Evolutionary conservation across 371 early-diverging fungal species (phyloP), one percentile per base, ranked within the genome.

Genomic region (Rhizopus sp.): DNA sequence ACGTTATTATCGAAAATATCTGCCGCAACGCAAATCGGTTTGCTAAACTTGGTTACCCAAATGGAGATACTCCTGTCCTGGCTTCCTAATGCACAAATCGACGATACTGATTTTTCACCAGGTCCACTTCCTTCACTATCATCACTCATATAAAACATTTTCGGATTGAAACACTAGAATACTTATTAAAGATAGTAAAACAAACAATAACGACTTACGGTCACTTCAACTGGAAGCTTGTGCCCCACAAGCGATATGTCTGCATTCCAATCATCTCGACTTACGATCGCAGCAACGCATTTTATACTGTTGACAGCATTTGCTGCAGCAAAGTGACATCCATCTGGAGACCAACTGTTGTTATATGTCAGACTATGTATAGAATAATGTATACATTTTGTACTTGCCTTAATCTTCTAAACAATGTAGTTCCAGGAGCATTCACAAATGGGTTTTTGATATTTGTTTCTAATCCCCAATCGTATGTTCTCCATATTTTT

Each of bases 341-440:
- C 99, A 58, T 97, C 96, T 0, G 99, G 97, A 12, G 95, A 88
- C 99, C 99, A 99, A 61, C 93, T 87, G 47, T 32, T 23, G 23
- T 23, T 23, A 23, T 23, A 23, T 23, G 23, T n/a, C 8, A 13
- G 16, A 40, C 8, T 16, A 15, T 17, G 5, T 40, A n/a, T 66
- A 31, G 35, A 7, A 13, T 23, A 17, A 34, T 30, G 23, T 29
- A 1, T 32, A 7, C 4, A n/a, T 30, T 12, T 44, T 13, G n/a
- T 15, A 34, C 1, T n/a, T 77, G 84, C 88, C 89, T 91, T 57
- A 95, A 81, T 38, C 99, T 75, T 33, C 92, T 83, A 62, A 95
- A 97, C 57, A 95, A 91, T 2, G 97, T 95, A 3, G 90, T 88
- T n/a, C 81, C 82, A 3, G 85, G 78, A 13, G 92, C 89, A 59